phyloP scores from a whole-genome alignment of 2,329 filamentous ascomycete species.

The Exserohilum rostratum region DNA sequence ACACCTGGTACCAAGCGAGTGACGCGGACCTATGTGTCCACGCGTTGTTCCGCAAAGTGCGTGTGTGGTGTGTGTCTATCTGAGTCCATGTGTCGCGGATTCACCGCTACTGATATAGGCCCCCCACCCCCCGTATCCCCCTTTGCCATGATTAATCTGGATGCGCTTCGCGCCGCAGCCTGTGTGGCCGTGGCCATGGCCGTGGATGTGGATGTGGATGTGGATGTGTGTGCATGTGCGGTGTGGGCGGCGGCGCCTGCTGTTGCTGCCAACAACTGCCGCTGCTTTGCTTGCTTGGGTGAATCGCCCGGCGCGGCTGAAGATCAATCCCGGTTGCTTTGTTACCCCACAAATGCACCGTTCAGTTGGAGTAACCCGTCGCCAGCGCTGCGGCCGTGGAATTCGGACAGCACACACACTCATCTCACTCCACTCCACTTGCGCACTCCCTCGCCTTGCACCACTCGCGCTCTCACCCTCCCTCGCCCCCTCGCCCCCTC shows the following conservation, averaged over 20 bases:
- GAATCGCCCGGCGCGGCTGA: constrained; percentile 27
- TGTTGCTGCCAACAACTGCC: neutral
- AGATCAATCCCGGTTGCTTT: constrained; percentile 18
- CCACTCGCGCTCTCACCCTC: neutral
- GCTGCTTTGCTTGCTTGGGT: constrained; percentile 25
- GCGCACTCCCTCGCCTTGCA: neutral
- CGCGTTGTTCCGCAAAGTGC: constrained; percentile 13
- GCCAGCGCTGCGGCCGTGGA: constrained; percentile 19
- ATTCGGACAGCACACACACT: constrained; percentile 13
- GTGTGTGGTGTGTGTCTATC: too few relatives aligned
- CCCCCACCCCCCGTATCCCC: neutral
- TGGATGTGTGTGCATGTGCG: constrained; percentile 17
- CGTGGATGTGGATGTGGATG: too few relatives aligned
- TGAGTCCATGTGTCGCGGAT: neutral
- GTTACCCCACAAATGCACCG: constrained; percentile 37
- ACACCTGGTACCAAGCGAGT: constrained; percentile 31
- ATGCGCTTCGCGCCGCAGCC: constrained; percentile 14
- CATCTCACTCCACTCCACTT: neutral
- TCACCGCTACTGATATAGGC: constrained; percentile 15
- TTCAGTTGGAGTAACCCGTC: constrained; percentile 27
- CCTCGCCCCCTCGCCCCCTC: neutral
- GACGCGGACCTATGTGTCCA: constrained; percentile 22
- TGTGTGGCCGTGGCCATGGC: too few relatives aligned
- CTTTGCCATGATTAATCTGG: constrained; percentile 3
- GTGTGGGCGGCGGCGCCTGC: neutral